These are phyloP conservation scores for Rhizopogon salebrosus DNA, from an alignment of 768 basidiomycete genomes.

Conservation along the genomic window DNA sequence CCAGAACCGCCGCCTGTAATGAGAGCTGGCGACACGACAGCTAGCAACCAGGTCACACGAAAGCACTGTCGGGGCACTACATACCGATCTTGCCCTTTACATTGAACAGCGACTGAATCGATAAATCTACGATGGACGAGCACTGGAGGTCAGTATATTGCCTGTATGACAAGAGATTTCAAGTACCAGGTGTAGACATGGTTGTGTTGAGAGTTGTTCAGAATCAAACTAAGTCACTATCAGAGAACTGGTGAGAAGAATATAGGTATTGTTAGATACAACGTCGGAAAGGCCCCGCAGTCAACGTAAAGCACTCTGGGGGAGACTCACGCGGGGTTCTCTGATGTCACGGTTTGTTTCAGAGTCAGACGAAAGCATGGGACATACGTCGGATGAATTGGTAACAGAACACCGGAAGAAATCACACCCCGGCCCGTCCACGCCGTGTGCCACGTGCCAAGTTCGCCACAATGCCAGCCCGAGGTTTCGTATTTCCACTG, in stretches of 20 bases:
- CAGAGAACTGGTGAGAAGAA: no score
- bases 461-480: no score
- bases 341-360: no score
- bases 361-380: not conserved
- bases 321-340: no score
- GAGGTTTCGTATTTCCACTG: not conserved
- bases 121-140: slow-evolving; percentile 38
- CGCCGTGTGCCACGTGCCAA: no score
- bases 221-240: no score
- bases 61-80: slow-evolving; percentile 8
- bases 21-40: slow-evolving; percentile 42
- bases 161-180: not conserved
- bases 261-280: no score
- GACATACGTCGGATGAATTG: not conserved
- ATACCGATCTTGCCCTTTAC: slow-evolving; percentile 67
- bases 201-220: not conserved
- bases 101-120: slow-evolving; percentile 50
- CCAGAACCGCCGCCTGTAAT: slow-evolving; percentile 84
- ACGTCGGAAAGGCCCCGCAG: no score
- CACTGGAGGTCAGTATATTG: not conserved
- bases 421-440: no score
- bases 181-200: not conserved
- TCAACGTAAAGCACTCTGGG: no score
- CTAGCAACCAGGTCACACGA: not conserved
- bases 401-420: not conserved